Evolutionary conservation across 140 eudicot genomes (phyloP).

Genomic region (Erigeron philadelphicus): DNA sequence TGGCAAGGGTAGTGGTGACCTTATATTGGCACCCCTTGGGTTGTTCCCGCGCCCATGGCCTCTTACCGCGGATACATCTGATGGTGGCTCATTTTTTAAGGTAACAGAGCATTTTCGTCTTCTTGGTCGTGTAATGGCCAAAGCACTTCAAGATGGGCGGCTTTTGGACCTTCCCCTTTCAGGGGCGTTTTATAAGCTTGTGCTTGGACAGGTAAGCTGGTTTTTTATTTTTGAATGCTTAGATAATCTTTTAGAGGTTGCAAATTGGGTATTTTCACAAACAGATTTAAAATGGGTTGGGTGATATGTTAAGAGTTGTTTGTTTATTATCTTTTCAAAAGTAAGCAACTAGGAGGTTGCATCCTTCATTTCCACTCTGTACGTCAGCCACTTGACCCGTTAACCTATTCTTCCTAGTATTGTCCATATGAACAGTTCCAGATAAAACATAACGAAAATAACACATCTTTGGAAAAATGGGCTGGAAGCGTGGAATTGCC

Average conservation of each 20-base stretch:
- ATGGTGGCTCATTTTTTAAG: constrained; percentile 54
- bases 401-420: background rate
- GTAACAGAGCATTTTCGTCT: constrained; percentile 60
- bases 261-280: background rate
- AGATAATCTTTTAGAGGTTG: constrained; percentile 26
- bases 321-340: no score
- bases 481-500: background rate
- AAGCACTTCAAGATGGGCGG: constrained; percentile 98
- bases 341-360: background rate
- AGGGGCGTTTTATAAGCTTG: constrained; percentile 70
- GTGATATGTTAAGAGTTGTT: no score
- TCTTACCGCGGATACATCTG: constrained; percentile 44
- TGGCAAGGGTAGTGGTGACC: constrained; percentile 43
- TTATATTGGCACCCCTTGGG: constrained; percentile 73
- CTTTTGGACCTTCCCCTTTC: constrained; percentile 83
- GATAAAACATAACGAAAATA: constrained; percentile 5
- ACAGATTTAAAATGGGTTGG: background rate
- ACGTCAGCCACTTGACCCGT: no score
- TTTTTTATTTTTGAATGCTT: background rate
- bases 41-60: constrained; percentile 94
- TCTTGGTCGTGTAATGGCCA: constrained; percentile 92
- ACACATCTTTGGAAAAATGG: background rate
- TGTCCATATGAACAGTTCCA: background rate
- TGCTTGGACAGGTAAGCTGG: constrained; percentile 67
- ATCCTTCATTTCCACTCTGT: background rate